Base-by-base conservation (phyloP, 305 asterid genomes). In the Fraxinus paxiana region DNA sequence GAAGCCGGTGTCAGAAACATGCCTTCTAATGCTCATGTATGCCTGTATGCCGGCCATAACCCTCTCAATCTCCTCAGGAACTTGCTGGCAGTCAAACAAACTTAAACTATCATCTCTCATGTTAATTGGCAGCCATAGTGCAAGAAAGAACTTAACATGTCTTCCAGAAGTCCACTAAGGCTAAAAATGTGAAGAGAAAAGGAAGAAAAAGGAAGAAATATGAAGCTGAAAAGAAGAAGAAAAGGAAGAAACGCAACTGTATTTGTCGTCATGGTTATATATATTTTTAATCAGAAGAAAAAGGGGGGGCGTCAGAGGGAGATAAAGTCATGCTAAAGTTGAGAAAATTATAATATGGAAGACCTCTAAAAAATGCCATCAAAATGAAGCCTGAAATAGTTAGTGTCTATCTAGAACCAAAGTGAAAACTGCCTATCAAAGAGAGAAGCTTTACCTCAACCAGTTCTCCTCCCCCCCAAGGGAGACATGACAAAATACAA, bases 381-480 rank as follows among this genome's bases (percentile, higher is more conserved):
- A 37, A 34, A 54, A 18, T 67, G 65, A 35, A 5, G 43, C 26
- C 18, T 8, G 35, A 20, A 31, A 82, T 37, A 9, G 34, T 26
- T 59, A 41, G 6, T 31, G 28, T 2, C 28, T 37, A 75, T n/a
- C n/a, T 15, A 41, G 76, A 75, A 78, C 28, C 33, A 48, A 78
- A 46, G 37, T 46, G 9, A 15, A 28, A 75, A 77, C 54, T 22
- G 34, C 34, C 43, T 15, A 77, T 65, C 77, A 76, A 78, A 79
- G 18, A 74, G 6, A 22, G 67, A 77, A 79, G n/a, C 73, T 73
- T 83, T 86, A 96, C 98, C 98, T 94, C 99, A 79, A 85, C 90
- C 86, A 96, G 97, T 84, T 96, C 99, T 79, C 97, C 90, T 83
- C 99, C 99, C 65, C 99, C 99, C 98, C 98, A 96, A 22, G 99